These are phyloP conservation scores for Baudoinia panamericana DNA, from an alignment of 495 filamentous ascomycete species.

Conservation along the genomic window DNA sequence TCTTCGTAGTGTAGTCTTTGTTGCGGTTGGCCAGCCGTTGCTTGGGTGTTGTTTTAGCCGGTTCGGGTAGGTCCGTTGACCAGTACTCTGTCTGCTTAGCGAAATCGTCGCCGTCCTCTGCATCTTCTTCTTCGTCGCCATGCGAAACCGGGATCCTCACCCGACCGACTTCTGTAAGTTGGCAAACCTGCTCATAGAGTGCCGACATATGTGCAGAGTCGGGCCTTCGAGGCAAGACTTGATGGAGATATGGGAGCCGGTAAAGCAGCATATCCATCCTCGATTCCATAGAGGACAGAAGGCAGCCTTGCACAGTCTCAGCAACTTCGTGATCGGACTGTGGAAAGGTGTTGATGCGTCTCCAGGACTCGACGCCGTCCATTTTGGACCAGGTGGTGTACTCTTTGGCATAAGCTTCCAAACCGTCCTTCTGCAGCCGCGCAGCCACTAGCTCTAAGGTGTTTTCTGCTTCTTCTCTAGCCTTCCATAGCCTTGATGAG, in stretches of 20 bases:
- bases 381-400: too few relatives aligned
- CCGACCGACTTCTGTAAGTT: too few relatives aligned
- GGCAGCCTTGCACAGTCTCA: background rate
- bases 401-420: background rate
- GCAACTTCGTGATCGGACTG: background rate
- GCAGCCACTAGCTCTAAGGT: constrained; percentile 52
- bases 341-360: constrained; percentile 14
- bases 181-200: constrained; percentile 41
- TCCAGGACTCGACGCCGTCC: constrained; percentile 27
- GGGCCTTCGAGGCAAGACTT: constrained; percentile 36
- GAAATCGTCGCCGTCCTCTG: constrained; percentile 21
- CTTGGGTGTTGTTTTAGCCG: constrained; percentile 3
- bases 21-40: too few relatives aligned
- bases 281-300: constrained; percentile 28
- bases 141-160: constrained; percentile 55
- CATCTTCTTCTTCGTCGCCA: constrained; percentile 42
- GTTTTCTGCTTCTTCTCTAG: constrained; percentile 63
- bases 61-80: constrained; percentile 39
- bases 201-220: constrained; percentile 12
- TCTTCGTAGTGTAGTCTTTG: too few relatives aligned
- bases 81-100: constrained; percentile 33
- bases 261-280: constrained; percentile 59
- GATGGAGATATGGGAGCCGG: constrained; percentile 69
- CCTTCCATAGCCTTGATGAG: constrained; percentile 60
- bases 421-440: constrained; percentile 28